Conservation (phyloP, 2,329 filamentous ascomycete genomes). For the Fusarium oligoseptatum region DNA sequence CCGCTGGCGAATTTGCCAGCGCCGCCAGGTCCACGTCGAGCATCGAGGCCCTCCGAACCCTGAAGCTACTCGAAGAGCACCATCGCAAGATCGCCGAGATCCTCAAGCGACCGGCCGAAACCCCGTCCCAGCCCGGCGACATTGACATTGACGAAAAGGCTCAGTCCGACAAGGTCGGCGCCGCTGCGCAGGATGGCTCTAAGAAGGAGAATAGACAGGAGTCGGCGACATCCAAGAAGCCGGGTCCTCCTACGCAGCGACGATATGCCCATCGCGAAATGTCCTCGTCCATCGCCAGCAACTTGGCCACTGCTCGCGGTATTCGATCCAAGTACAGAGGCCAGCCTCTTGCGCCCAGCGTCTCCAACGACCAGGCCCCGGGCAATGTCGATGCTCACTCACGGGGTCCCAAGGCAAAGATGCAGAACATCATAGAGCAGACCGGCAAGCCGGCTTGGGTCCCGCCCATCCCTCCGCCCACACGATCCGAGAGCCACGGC, state of each 20-base stretch:
- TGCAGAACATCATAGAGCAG: constrained; percentile 69
- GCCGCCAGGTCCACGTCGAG: constrained; percentile 79
- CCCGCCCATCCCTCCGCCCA: constrained; percentile 54
- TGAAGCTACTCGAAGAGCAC: constrained; percentile 88
- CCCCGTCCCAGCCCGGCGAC: constrained; percentile 51
- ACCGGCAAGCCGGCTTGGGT: constrained; percentile 67
- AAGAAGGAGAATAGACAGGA: constrained; percentile 38
- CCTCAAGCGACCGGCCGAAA: constrained; percentile 75
- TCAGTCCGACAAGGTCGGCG: constrained; percentile 42
- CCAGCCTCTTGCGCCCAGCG: constrained; percentile 77
- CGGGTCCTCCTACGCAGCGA: constrained; percentile 56
- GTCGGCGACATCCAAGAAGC: constrained; percentile 46
- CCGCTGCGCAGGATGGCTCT: constrained; percentile 32
- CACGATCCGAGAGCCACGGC: constrained; percentile 43
- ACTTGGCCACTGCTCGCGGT: constrained; percentile 86
- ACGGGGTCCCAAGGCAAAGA: constrained; percentile 64
- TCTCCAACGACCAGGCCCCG: constrained; percentile 80
- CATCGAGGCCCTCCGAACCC: constrained; percentile 82
- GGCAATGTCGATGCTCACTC: constrained; percentile 74
- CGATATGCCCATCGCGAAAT: constrained; percentile 74
- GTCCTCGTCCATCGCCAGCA: constrained; percentile 88
- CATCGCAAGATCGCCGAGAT: constrained; percentile 87
- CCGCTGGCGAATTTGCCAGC: constrained; percentile 88
- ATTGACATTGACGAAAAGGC: constrained; percentile 48
- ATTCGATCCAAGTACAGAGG: constrained; percentile 76